Base-by-base conservation (phyloP, 306 rosid genomes). In the Neltuma alba region DNA sequence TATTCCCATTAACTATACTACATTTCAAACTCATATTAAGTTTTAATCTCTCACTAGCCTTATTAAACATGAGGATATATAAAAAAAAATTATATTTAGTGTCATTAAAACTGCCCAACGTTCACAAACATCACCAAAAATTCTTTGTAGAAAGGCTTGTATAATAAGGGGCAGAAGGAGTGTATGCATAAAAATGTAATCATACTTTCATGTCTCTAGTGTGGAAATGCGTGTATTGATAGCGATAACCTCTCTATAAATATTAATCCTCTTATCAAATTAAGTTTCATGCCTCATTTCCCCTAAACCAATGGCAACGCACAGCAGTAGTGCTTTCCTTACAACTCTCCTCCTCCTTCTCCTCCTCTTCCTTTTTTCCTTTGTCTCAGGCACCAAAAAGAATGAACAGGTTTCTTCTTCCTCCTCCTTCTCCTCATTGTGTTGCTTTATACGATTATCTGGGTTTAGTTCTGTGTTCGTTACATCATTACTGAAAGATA, bases 341-440 rank as follows among this genome's bases (percentile, higher is more conserved):
- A 58, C 85, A 50, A 76, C 68, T 72, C 33, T 76, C 31, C 21
- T 38, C 72, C 47, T 66, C 14, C 7, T 38, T 9, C 7, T 57
- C 63, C 25, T 82, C 23, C 67, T 72, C 72, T 72, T 77, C 11
- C 75, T 75, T 6, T 81, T 76, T 50, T 78, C 83, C 47, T 80
- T 83, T 0, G 75, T 74, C 76, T 86, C 70, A 33, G 9, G 83
- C 85, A 72, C 75, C 23, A 30, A 61, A 11, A 50, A 34, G 9
- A 86, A 61, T 0, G n/a, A n/a, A n/a, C 78, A 86, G 85, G 89
- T 83, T 1, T 48, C 27, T 70, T 75, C n/a, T 3, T 23, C 52
- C n/a, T 2, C 58, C 48, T 12, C 10, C 72, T n/a, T n/a, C 72
- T 9, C 36, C 34, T 37, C 70, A 5, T 27, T 11, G 28, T 30